phyloP scores from a whole-genome alignment of 805 yeast species.

The Hanseniaspora clermontiae region DNA sequence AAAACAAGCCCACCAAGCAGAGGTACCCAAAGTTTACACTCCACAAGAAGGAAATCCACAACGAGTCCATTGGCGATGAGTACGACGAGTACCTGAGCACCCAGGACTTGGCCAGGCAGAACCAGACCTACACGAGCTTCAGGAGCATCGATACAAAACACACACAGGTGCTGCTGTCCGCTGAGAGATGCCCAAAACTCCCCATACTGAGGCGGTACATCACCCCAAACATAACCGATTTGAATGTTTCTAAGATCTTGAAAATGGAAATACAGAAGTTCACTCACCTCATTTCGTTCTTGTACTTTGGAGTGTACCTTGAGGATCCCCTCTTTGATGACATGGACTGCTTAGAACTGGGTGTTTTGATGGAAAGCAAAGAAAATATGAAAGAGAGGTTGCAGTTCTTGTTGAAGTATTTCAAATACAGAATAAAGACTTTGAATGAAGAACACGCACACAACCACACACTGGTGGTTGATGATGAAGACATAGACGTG shows the following conservation, averaged over 20 bases:
- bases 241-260: not conserved
- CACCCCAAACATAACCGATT: not conserved
- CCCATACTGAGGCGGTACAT: not conserved
- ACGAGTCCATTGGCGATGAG: constrained; percentile 10
- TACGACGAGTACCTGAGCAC: not conserved
- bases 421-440: constrained; percentile 1
- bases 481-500: not conserved
- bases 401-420: constrained; percentile 1
- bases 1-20: too few relatives aligned
- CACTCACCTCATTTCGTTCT: not conserved
- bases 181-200: not conserved
- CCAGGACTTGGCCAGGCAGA: not conserved
- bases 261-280: not conserved
- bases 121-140: not conserved
- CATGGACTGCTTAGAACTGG: not conserved
- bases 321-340: not conserved
- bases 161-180: not conserved
- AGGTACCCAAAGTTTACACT: not conserved
- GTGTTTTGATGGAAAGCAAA: not conserved
- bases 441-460: not conserved
- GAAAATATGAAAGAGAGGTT: not conserved
- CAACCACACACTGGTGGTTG: not conserved
- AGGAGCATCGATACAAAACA: not conserved
- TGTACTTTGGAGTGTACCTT: constrained; percentile 1
- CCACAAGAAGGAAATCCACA: constrained; percentile 3